Percentiles rank a stretch among this genome's conserved stretches.
Conservation (phyloP, 2,329 filamentous ascomycete species). For the Colletotrichum sidae region DNA sequence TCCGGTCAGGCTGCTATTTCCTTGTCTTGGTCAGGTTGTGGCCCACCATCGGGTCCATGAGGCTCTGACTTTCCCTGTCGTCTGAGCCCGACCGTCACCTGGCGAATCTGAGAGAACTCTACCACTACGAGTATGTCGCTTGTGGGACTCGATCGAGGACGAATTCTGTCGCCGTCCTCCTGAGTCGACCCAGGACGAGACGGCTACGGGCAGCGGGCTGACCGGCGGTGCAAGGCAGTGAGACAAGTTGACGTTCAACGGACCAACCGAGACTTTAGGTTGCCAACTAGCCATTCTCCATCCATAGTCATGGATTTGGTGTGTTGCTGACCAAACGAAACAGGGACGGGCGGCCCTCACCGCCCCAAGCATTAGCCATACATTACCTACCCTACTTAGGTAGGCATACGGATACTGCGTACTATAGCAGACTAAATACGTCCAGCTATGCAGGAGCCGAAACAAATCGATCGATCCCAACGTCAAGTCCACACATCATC, state of each 20-base stretch:
- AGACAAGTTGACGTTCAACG: conserved; percentile 24
- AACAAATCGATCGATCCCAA: conserved; percentile 22
- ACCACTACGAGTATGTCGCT: not conserved
- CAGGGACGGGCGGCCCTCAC: not conserved
- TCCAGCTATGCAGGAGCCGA: conserved; percentile 16
- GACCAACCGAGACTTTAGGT: conserved; percentile 11
- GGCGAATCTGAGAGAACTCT: conserved; percentile 21
- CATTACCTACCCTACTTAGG: no score
- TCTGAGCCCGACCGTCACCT: not conserved
- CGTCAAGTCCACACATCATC: not conserved
- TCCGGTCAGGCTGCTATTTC: not conserved
- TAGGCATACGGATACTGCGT: no score
- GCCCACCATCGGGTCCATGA: no score
- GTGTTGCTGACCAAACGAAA: conserved; percentile 25
- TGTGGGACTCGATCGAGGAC: no score
- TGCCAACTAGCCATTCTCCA: not conserved
- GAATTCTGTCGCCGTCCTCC: not conserved
- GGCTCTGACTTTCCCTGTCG: not conserved
- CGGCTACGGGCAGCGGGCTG: conserved; percentile 8
- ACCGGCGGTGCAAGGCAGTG: conserved; percentile 11
- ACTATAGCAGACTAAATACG: not conserved
- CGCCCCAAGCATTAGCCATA: not conserved
- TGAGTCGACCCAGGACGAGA: conserved; percentile 22
- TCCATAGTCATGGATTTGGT: not conserved
- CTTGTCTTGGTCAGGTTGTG: no score